A percentile compares a stretch with the other conserved stretches of the same genome.
These are phyloP conservation scores for Daldinia decipiens DNA, from an alignment of 495 filamentous ascomycete genomes.

Conservation along the genomic window DNA sequence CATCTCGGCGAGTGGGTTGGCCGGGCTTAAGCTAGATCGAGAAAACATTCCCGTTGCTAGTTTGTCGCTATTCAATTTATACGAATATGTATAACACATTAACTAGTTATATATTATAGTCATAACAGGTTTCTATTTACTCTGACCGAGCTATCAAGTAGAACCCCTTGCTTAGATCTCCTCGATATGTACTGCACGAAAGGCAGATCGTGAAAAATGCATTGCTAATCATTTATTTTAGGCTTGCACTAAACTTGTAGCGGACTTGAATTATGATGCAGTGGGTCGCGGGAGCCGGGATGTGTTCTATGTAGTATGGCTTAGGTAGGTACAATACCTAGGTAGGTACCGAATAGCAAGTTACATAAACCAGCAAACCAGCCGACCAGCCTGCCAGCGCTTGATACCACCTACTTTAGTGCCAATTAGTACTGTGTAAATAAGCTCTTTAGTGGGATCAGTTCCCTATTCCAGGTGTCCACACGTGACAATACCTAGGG, in stretches of 20 bases:
- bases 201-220: constrained; percentile 3
- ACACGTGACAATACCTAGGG: constrained; percentile 23
- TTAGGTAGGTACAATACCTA: too few relatives aligned
- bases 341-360: constrained; percentile 5
- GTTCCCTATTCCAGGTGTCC: constrained; percentile 24
- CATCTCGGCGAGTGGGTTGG: constrained; percentile 3
- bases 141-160: not conserved
- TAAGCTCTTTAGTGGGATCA: constrained; percentile 22
- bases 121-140: constrained; percentile 1
- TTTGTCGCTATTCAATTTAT: not conserved
- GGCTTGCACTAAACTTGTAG: constrained; percentile 9
- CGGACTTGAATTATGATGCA: constrained; percentile 1
- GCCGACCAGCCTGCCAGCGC: not conserved
- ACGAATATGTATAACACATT: not conserved
- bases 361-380: too few relatives aligned
- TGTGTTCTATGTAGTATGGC: constrained; percentile 3
- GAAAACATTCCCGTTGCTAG: not conserved
- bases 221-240: constrained; percentile 15
- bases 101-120: not conserved
- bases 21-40: not conserved
- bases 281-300: constrained; percentile 12
- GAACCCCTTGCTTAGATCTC: constrained; percentile 6
- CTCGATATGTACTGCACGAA: constrained; percentile 8
- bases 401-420: not conserved
- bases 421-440: not conserved